Percentiles rank a stretch among this genome's conserved stretches.
Evolutionary conservation across 345 rosid genomes (phyloP).

Genomic region (Isatis tinctoria): DNA sequence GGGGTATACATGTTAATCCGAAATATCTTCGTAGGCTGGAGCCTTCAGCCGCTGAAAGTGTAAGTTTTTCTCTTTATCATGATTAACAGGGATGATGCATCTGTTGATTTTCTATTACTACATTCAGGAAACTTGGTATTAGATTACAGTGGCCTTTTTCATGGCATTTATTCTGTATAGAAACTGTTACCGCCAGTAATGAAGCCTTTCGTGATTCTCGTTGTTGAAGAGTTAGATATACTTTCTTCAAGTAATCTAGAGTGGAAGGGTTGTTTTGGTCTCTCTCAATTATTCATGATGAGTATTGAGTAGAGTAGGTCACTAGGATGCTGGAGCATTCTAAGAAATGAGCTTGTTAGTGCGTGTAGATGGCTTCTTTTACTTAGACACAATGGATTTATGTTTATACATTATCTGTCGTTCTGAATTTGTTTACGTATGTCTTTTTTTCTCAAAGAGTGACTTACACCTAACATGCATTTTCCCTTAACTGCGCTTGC

Average conservation of each 20-base stretch:
- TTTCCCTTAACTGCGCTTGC: slow-evolving; percentile 15
- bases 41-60: slow-evolving; percentile 58
- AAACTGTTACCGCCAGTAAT: background rate
- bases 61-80: slow-evolving; percentile 39
- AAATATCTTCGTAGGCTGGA: slow-evolving; percentile 85
- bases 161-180: background rate
- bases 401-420: background rate
- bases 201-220: background rate
- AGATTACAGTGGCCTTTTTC: background rate
- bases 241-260: slow-evolving; percentile 4
- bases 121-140: background rate
- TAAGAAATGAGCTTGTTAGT: background rate
- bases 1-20: slow-evolving; percentile 98
- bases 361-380: background rate
- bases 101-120: background rate
- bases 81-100: background rate
- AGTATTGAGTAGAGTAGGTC: background rate
- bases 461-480: slow-evolving; percentile 18
- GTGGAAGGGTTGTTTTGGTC: background rate
- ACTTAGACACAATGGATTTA: background rate
- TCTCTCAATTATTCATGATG: background rate
- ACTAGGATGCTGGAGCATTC: background rate
- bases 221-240: background rate
- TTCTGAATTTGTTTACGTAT: background rate
- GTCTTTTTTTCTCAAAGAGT: background rate